Evolutionary conservation across 257 asterid genomes (phyloP).

Genomic region (Knoxia roxburghii): DNA sequence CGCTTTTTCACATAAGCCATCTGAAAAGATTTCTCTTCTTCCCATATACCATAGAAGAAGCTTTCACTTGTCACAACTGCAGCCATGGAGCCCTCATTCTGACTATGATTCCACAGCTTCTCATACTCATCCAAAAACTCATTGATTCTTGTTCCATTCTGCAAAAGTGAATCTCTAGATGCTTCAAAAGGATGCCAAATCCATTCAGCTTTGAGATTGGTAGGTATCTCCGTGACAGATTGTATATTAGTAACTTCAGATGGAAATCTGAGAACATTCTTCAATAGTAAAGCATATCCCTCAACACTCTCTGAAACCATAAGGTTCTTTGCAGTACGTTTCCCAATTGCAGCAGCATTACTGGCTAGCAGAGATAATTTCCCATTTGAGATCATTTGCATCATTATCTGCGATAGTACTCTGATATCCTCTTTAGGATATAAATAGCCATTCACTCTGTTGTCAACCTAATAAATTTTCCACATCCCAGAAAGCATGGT

Average conservation of each 20-base stretch:
- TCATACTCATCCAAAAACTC: slow-evolving; percentile 41
- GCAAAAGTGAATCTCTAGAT: slow-evolving; percentile 22
- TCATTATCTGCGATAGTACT: slow-evolving; percentile 44
- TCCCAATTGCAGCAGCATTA: slow-evolving; percentile 58
- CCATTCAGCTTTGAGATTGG: slow-evolving; percentile 65
- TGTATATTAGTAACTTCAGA: slow-evolving; percentile 62
- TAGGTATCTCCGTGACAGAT: slow-evolving; percentile 44
- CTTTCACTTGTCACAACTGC: slow-evolving; percentile 31
- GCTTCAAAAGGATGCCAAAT: slow-evolving; percentile 57
- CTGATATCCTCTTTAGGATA: slow-evolving; percentile 53
- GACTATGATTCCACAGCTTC: slow-evolving; percentile 45
- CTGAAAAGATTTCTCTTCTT: slow-evolving; percentile 63
- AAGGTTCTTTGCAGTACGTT: slow-evolving; percentile 57
- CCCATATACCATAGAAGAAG: slow-evolving; percentile 70
- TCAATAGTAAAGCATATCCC: slow-evolving; percentile 72
- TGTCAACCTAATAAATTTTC: slow-evolving; percentile 47
- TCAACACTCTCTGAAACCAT: slow-evolving; percentile 76
- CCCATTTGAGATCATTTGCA: slow-evolving; percentile 68
- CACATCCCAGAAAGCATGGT: slow-evolving; percentile 25
- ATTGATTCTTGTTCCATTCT: slow-evolving; percentile 20
- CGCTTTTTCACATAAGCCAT: slow-evolving; percentile 45
- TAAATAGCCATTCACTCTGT: slow-evolving; percentile 71
- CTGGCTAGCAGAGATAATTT: slow-evolving; percentile 61
- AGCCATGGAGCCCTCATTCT: slow-evolving; percentile 33
- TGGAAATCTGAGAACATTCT: slow-evolving; percentile 61